Base-by-base conservation (phyloP, 257 asterid genomes). In the Gentiana dahurica region DNA sequence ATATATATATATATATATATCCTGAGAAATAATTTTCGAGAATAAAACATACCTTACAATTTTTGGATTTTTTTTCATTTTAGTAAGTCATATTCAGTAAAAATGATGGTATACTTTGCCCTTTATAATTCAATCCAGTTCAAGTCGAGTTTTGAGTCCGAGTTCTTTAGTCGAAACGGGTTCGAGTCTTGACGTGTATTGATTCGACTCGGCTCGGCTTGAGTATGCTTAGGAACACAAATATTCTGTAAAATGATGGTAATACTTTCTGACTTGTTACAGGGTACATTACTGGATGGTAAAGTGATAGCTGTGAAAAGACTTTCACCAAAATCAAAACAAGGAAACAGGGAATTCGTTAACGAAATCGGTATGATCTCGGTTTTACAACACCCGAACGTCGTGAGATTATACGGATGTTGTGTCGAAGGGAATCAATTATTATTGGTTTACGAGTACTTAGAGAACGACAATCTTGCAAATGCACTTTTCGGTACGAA, bases 291-390 rank as follows among this genome's bases (percentile, higher is more conserved):
- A 59, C 56, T 65, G 60, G 87, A 85, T 51, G 90, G 83, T 45
- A 75, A 73, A 38, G 7, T 57, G 11, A 72, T 85, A 43, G 90
- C 90, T 12, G 94, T 81, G n/a, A 85, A 85, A 60, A 71, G 79
- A 67, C 87, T 85, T 54, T 75, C 90, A 34, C 73, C 86, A 63
- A 74, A 59, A 60, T 77, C 94, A 49, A 77, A 61, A 37, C 94
- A 84, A 73, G 94, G 94, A 49, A 79, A 79, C 58, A 85, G 73
- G 34, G 94, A 75, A 50, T 81, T 84, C 55, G 87, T 79, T 3
- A 81, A 73, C 58, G 94, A 84, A 61, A 65, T 84, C 3, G 89
- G 94, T 32, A 68, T 81, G 74, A 73, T 84, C 36, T 79, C 87
- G 54, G 89, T 76, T 54, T 66, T 81, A 49, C 78, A 79, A 52